Evolutionary conservation across 768 basidiomycete species (phyloP), one percentile per base, ranked within the genome.

Genomic region (Xanthoconium stramineum): DNA sequence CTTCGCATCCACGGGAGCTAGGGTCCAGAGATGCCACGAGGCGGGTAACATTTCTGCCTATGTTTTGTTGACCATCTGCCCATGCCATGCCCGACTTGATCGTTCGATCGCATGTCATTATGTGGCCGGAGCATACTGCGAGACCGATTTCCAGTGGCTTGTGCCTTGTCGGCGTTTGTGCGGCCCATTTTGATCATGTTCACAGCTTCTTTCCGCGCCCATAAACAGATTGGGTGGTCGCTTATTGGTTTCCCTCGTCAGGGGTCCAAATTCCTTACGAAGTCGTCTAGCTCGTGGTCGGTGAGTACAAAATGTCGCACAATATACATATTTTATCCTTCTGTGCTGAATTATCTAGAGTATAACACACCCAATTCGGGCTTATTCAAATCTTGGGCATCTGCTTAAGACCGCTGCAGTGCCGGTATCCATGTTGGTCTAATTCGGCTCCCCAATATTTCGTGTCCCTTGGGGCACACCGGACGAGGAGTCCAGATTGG

Each of bases 121-220:
- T 33, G 33, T n/a, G 15, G 8, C 33, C 33, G 12, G 8, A 6
- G 33, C 33, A 24, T 24, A 24, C 4, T 24, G 24, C 24, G 20
- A 37, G 24, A 28, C 17, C 6, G 5, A 13, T n/a, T 10, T 17
- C 38, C 36, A 17, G 36, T 50, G 35, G 35, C 10, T 24, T 45
- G 45, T 15, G 39, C 24, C 6, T 54, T 30, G 44, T 52, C 33
- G 69, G 69, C 17, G 61, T 64, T 69, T 69, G 37, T 63, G 68
- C 70, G 68, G 68, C 29, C 47, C 35, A 33, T 29, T 13, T 36
- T 13, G 17, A n/a, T 14, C 14, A 35, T 33, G 7, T 38, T 1
- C 38, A 37, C 24, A 17, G 11, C 19, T 48, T 55, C 58, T 50
- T 33, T 13, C 30, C 30, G 32, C 36, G 49, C 20, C 45, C 40